Evolutionary conservation across 495 filamentous ascomycete genomes (phyloP).

Genomic region (Darksidea phi): DNA sequence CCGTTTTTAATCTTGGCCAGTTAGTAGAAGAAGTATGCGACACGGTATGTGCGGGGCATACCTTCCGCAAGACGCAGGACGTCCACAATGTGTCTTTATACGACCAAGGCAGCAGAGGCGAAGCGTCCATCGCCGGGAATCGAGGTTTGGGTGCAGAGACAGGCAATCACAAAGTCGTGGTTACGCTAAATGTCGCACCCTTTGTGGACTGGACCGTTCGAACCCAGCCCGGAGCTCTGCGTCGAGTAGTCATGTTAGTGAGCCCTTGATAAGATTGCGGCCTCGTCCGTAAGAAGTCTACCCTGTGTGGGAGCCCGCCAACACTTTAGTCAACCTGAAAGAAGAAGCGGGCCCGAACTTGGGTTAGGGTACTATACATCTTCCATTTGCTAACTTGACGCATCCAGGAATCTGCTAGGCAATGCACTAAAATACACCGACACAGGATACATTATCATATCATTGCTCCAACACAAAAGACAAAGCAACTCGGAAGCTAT

Average conservation of each 20-base stretch:
- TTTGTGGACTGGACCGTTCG: constrained; percentile 11
- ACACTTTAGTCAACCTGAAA: too few species aligned
- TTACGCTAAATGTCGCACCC: not conserved
- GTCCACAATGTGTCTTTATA: not conserved
- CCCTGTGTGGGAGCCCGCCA: too few species aligned
- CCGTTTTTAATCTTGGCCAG: not conserved
- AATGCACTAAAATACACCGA: constrained; percentile 29
- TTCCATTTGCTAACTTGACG: too few species aligned
- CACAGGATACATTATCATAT: constrained; percentile 9
- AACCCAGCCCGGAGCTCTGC: constrained; percentile 9
- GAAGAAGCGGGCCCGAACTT: too few species aligned
- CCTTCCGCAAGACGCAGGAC: not conserved
- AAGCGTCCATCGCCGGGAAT: not conserved
- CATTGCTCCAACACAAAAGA: not conserved
- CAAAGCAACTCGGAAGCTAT: not conserved
- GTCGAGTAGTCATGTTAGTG: constrained; percentile 10
- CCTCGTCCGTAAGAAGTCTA: too few species aligned
- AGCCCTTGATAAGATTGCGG: too few species aligned
- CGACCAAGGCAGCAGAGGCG: not conserved
- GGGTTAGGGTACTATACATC: too few species aligned
- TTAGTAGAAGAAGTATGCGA: constrained; percentile 1
- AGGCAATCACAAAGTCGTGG: not conserved
- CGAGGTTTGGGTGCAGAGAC: not conserved
- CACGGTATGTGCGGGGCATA: not conserved
- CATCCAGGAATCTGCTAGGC: constrained; percentile 19